Conservation (phyloP, 345 rosid genomes). For the Aegle marmelos region DNA sequence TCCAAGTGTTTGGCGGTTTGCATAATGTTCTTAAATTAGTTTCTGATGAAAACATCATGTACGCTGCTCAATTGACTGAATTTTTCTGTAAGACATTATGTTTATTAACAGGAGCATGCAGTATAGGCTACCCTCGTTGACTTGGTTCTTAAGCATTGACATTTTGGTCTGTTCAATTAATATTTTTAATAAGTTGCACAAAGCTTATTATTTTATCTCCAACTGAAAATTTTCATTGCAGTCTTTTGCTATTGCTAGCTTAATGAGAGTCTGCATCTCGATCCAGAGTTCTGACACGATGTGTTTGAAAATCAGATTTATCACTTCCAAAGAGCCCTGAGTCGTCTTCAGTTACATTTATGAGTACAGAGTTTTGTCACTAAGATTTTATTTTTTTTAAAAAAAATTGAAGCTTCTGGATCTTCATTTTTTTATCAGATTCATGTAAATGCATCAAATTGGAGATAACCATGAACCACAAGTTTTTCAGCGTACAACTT, state of each 20-base stretch:
- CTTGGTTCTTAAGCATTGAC: background rate
- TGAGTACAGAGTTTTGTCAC: background rate
- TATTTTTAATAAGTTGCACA: background rate
- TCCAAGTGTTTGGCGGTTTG: background rate
- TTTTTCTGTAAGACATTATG: background rate
- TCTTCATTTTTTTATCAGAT: background rate
- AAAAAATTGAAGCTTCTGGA: background rate
- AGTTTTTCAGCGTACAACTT: background rate
- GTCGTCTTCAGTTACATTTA: background rate
- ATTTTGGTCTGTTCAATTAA: background rate
- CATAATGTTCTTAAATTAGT: background rate
- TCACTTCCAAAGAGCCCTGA: background rate
- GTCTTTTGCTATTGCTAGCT: background rate
- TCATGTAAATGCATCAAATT: background rate
- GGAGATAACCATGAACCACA: background rate
- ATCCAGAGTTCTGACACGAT: background rate
- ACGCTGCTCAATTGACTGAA: background rate
- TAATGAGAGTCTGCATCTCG: background rate
- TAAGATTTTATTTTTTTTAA: background rate
- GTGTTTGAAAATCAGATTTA: background rate
- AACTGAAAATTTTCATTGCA: background rate
- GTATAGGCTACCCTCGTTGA: background rate
- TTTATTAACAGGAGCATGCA: background rate
- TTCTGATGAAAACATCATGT: background rate
- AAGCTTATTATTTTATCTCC: background rate